Percentiles rank a stretch among this genome's conserved stretches.
These are phyloP conservation scores for Persicaria tinctoria DNA, from an alignment of 148 eudicot species.

Conservation along the genomic window DNA sequence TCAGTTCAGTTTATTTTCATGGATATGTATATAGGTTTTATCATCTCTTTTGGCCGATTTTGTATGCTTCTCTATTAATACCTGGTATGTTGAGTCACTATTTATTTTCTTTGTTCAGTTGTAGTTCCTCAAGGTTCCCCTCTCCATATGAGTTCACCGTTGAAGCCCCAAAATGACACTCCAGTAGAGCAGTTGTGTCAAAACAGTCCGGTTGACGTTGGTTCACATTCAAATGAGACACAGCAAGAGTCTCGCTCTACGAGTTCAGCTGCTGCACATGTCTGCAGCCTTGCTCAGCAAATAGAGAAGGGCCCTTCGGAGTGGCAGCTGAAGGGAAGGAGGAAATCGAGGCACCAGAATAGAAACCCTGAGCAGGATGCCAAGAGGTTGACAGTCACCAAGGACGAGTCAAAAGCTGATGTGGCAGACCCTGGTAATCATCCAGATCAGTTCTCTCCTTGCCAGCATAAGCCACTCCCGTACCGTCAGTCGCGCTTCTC, in stretches of 20 bases:
- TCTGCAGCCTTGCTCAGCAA: constrained; percentile 20
- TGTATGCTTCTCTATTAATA: neutral
- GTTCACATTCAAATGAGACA: constrained; percentile 36
- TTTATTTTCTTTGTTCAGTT: neutral
- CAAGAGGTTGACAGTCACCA: constrained; percentile 19
- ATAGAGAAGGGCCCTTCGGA: constrained; percentile 47
- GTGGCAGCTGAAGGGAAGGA: constrained; percentile 81
- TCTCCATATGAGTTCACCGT: constrained; percentile 12
- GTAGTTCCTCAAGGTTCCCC: constrained; percentile 4
- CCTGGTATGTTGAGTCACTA: neutral
- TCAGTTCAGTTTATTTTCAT: too few species aligned
- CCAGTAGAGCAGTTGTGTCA: constrained; percentile 24
- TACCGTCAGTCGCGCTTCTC: constrained; percentile 49
- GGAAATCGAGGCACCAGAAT: constrained; percentile 41
- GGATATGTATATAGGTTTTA: neutral
- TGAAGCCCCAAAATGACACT: constrained; percentile 22
- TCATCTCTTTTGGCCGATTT: neutral
- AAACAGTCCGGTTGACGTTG: constrained; percentile 37
- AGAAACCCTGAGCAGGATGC: constrained; percentile 28
- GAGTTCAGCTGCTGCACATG: constrained; percentile 35
- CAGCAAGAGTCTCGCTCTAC: constrained; percentile 38
- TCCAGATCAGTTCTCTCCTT: constrained; percentile 17
- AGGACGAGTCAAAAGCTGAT: constrained; percentile 28
- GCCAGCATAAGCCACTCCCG: constrained; percentile 26
- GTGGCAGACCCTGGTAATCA: constrained; percentile 18